Evolutionary conservation across 805 yeast genomes (phyloP).

Genomic region (Starmerella sp.): DNA sequence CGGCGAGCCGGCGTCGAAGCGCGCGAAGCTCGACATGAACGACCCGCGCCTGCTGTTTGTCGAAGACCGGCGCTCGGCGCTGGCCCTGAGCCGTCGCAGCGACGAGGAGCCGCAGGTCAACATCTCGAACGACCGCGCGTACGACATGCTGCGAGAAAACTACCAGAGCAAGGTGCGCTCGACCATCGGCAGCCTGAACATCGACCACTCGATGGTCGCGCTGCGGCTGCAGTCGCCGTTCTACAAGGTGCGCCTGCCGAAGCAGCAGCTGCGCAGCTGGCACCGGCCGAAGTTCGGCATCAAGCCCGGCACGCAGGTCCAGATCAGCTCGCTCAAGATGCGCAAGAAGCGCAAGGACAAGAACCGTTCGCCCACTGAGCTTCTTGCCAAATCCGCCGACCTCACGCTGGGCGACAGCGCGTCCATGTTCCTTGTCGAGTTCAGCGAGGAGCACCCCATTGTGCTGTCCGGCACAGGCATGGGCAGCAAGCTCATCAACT

Average conservation of each 20-base stretch:
- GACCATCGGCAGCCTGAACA: conserved; percentile 77
- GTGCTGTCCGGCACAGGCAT: conserved; percentile 83
- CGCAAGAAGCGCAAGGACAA: conserved; percentile 84
- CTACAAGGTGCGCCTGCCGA: conserved; percentile 65
- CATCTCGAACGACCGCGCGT: conserved; percentile 78
- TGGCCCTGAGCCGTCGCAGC: conserved; percentile 5
- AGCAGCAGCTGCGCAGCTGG: conserved; percentile 58
- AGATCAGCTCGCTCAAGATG: conserved; percentile 59
- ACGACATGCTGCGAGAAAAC: conserved; percentile 69
- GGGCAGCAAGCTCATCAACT: conserved; percentile 89
- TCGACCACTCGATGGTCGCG: conserved; percentile 89
- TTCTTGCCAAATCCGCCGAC: conserved; percentile 61
- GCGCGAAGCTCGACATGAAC: conserved; percentile 59
- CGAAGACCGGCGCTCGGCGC: conserved; percentile 29
- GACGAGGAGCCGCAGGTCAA: conserved; percentile 48
- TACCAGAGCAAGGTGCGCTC: conserved; percentile 87
- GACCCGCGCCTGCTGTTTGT: conserved; percentile 71
- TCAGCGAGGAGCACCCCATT: conserved; percentile 78
- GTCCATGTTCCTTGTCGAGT: conserved; percentile 67
- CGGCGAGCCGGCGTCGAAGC: conserved; percentile 35
- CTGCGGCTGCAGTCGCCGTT: conserved; percentile 77
- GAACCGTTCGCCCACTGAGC: conserved; percentile 67
- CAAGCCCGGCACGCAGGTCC: conserved; percentile 65
- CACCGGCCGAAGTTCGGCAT: conserved; percentile 70
- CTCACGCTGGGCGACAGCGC: conserved; percentile 77